These are phyloP conservation scores for Poa pratensis DNA, from an alignment of 176 grass and related monocot genomes.

Conservation along the genomic window DNA sequence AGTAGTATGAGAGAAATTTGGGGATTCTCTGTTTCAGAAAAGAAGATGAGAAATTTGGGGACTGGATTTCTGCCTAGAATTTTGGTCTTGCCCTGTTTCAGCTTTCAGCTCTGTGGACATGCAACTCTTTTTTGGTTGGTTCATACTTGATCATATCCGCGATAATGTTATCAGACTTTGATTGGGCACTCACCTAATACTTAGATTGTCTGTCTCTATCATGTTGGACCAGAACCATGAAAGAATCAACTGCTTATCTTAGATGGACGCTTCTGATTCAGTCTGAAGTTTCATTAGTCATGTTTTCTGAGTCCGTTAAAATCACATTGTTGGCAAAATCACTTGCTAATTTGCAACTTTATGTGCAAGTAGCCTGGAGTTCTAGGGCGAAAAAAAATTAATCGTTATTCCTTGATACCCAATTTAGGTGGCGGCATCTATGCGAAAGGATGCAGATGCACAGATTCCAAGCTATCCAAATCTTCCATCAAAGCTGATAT, in stretches of 20 bases:
- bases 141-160: constrained; percentile 11
- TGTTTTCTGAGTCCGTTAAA: not conserved
- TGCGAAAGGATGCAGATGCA: constrained; percentile 69
- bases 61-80: constrained; percentile 3
- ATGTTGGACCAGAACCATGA: constrained; percentile 23
- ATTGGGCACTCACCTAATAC: constrained; percentile 7
- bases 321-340: not conserved
- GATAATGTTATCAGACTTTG: not conserved
- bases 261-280: constrained; percentile 23
- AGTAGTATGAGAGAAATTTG: not conserved
- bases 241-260: constrained; percentile 16
- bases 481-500: constrained; percentile 75
- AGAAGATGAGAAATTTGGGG: constrained; percentile 1
- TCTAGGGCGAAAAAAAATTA: constrained; percentile 4
- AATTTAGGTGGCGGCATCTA: constrained; percentile 81
- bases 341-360: constrained; percentile 27
- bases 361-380: constrained; percentile 30
- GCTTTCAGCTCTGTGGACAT: constrained; percentile 9
- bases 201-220: not conserved
- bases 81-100: constrained; percentile 27
- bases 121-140: constrained; percentile 3
- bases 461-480: constrained; percentile 83
- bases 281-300: not conserved
- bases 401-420: constrained; percentile 37
- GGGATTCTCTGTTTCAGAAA: not conserved